A percentile compares a stretch with the other conserved stretches of the same genome.
Conservation (phyloP, 2,329 filamentous ascomycete species). For the Pyrenochaeta sp. region DNA sequence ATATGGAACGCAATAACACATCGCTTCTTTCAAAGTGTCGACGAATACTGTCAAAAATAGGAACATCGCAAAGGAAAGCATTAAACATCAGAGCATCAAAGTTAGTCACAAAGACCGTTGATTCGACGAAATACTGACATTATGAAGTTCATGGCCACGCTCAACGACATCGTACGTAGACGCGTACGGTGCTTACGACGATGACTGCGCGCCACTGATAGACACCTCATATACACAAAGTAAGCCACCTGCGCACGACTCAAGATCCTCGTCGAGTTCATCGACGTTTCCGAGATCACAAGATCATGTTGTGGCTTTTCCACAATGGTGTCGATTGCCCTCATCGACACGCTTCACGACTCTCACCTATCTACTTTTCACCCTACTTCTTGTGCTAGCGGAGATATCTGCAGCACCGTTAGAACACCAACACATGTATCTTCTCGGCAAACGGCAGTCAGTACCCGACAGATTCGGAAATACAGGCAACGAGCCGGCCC, state of each 20-base stretch:
- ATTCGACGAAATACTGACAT: background rate
- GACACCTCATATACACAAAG: slow-evolving; percentile 10
- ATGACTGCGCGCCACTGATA: slow-evolving; percentile 4
- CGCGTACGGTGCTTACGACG: background rate
- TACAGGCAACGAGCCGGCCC: slow-evolving; percentile 27
- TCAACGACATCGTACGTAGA: background rate
- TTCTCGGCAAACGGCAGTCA: slow-evolving; percentile 24
- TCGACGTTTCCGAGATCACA: background rate
- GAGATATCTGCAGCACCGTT: slow-evolving; percentile 12
- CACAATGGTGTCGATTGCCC: slow-evolving; percentile 18
- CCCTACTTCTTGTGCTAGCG: slow-evolving; percentile 10
- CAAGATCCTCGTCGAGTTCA: background rate
- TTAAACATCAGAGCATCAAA: background rate
- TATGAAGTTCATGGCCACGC: background rate
- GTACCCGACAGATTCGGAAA: slow-evolving; percentile 31
- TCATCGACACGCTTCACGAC: slow-evolving; percentile 14
- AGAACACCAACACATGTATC: background rate
- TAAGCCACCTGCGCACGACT: background rate
- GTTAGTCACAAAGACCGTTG: background rate
- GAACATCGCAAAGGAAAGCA: background rate
- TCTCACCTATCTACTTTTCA: slow-evolving; percentile 4
- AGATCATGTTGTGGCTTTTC: background rate
- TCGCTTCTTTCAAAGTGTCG: background rate
- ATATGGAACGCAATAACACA: background rate
- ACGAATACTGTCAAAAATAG: background rate